A percentile compares a stretch with the other conserved stretches of the same genome.
phyloP scores from a whole-genome alignment of 2,329 filamentous ascomycete species.

The Epichloe uncinata region DNA sequence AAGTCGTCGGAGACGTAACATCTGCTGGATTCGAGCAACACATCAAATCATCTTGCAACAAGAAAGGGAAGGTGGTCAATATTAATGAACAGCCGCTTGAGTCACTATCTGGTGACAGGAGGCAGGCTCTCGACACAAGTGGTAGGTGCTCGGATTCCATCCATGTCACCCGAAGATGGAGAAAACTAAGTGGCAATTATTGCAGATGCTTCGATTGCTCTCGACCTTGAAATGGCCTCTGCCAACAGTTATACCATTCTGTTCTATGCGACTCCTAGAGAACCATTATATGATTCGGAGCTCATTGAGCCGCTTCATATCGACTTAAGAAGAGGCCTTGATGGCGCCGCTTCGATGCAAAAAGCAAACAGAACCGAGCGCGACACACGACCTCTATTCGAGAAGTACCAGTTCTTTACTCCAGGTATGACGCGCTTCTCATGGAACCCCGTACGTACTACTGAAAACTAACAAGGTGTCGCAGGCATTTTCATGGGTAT shows the following conservation, averaged over 20 bases:
- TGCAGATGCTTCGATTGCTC: slow-evolving; percentile 38
- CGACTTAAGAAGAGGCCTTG: slow-evolving; percentile 55
- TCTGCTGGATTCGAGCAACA: slow-evolving; percentile 27
- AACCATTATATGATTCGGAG: slow-evolving; percentile 49
- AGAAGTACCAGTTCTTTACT: slow-evolving; percentile 89
- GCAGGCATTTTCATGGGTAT: slow-evolving; percentile 82
- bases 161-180: not conserved
- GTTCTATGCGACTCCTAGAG: slow-evolving; percentile 52
- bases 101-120: slow-evolving; percentile 28
- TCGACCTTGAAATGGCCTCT: slow-evolving; percentile 27
- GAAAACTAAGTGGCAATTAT: not conserved
- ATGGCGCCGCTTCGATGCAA: slow-evolving; percentile 16
- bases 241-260: slow-evolving; percentile 56
- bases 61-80: slow-evolving; percentile 22
- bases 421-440: slow-evolving; percentile 46
- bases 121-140: slow-evolving; percentile 32
- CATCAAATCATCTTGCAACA: slow-evolving; percentile 34
- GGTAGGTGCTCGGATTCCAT: slow-evolving; percentile 22
- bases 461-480: slow-evolving; percentile 4
- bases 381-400: slow-evolving; percentile 52
- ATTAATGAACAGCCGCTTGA: slow-evolving; percentile 29
- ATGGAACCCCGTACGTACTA: not conserved
- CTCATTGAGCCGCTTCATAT: slow-evolving; percentile 51
- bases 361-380: slow-evolving; percentile 26
- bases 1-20: slow-evolving; percentile 40